Conservation (phyloP, 164 flowering plant species). For the Amborella trichopoda region DNA sequence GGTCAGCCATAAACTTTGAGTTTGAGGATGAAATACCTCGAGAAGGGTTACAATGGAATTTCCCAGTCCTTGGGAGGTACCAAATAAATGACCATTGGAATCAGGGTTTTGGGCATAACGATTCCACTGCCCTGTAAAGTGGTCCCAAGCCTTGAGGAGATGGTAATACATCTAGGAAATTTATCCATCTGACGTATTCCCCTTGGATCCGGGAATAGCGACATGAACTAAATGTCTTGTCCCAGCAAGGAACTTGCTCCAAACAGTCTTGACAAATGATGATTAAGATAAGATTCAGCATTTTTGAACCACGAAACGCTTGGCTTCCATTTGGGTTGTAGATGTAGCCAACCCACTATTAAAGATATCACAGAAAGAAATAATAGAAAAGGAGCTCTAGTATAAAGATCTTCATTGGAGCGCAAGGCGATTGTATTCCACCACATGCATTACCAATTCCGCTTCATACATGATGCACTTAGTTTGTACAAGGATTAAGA, state of each 20-base stretch:
- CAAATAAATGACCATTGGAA: conserved; percentile 18
- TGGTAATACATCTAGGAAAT: conserved; percentile 2
- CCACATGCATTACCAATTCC: too few species aligned
- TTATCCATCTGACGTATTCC: not conserved
- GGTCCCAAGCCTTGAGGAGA: not conserved
- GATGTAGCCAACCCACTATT: not conserved
- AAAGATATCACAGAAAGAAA: conserved; percentile 1
- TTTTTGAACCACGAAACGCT: not conserved
- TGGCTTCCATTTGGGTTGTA: conserved; percentile 1
- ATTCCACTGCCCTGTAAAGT: conserved; percentile 11
- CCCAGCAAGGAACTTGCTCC: not conserved
- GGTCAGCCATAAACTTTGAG: conserved; percentile 1
- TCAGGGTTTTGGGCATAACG: conserved; percentile 20
- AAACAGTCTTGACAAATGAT: not conserved
- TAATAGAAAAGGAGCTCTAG: conserved; percentile 1
- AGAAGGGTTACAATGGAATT: conserved; percentile 14
- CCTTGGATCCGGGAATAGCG: not conserved
- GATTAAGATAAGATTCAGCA: not conserved
- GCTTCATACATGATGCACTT: too few species aligned
- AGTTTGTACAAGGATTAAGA: too few species aligned
- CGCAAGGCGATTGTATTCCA: not conserved
- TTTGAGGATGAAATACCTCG: conserved; percentile 2
- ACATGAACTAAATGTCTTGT: conserved; percentile 1
- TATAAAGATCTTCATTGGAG: not conserved
- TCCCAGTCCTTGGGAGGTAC: conserved; percentile 15